A percentile compares a stretch with the other conserved stretches of the same genome.
Evolutionary conservation across 208 protist species (phyloP).

Genomic region (Leishmania tropica): DNA sequence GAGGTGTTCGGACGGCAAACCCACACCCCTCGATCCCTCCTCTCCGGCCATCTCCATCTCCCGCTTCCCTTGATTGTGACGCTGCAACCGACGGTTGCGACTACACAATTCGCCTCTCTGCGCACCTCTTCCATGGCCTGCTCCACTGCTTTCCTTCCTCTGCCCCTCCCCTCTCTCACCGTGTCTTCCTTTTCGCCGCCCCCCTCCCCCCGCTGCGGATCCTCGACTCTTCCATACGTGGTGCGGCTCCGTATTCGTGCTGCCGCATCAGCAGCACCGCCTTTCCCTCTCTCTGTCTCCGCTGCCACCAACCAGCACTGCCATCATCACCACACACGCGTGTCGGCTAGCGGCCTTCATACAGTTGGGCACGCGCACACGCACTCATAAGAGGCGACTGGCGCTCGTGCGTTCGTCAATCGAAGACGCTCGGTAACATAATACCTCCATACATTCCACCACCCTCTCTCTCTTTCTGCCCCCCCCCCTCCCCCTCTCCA

Average conservation of each 20-base stretch:
- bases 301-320: background rate
- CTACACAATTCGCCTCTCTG: background rate
- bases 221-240: background rate
- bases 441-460: background rate
- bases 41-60: background rate
- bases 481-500: no score
- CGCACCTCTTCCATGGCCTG: background rate
- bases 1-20: background rate
- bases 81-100: background rate
- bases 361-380: background rate
- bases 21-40: background rate
- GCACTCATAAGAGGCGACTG: background rate
- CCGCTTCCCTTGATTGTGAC: background rate
- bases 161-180: background rate
- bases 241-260: background rate
- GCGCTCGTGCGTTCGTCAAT: background rate
- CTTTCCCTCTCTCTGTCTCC: background rate
- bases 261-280: background rate
- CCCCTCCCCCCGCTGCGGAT: background rate
- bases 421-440: background rate
- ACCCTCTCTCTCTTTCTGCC: background rate
- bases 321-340: background rate
- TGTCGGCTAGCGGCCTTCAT: background rate
- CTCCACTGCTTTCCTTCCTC: background rate
- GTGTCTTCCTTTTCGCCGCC: background rate